These are phyloP conservation scores for Fusarium redolens DNA, from an alignment of 2,329 filamentous ascomycete species.

Conservation along the genomic window DNA sequence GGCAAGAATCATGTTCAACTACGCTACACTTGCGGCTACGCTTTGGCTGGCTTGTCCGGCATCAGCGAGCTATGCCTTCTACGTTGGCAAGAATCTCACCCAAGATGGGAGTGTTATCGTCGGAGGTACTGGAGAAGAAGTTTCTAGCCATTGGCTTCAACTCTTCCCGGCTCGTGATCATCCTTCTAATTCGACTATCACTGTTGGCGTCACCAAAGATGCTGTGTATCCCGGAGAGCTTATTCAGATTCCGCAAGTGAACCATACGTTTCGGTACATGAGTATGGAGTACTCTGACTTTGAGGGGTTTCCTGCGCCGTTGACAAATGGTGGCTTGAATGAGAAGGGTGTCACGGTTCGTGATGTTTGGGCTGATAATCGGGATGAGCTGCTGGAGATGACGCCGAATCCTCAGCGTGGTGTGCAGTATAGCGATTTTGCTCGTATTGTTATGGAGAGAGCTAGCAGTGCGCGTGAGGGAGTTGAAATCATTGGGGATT, in stretches of 20 bases:
- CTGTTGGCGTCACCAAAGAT: slow-evolving; percentile 38
- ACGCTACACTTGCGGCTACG: slow-evolving; percentile 9
- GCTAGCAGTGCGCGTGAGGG: slow-evolving; percentile 35
- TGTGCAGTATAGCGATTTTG: slow-evolving; percentile 41
- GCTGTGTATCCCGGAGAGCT: slow-evolving; percentile 37
- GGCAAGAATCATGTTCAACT: slow-evolving; percentile 12
- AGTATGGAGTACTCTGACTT: slow-evolving; percentile 44
- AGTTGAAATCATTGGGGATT: slow-evolving; percentile 30
- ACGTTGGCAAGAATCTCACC: slow-evolving; percentile 59
- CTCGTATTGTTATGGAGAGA: slow-evolving; percentile 41
- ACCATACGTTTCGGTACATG: slow-evolving; percentile 38
- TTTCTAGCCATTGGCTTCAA: slow-evolving; percentile 60
- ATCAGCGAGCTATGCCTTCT: slow-evolving; percentile 57
- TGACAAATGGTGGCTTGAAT: slow-evolving; percentile 39
- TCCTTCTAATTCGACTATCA: slow-evolving; percentile 54
- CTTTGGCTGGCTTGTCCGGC: slow-evolving; percentile 30
- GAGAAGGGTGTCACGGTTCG: slow-evolving; percentile 40
- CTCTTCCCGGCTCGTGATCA: slow-evolving; percentile 57
- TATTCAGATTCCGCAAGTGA: slow-evolving; percentile 38
- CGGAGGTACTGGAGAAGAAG: slow-evolving; percentile 60
- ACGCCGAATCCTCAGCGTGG: slow-evolving; percentile 37
- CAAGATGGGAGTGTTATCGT: slow-evolving; percentile 56
- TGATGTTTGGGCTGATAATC: slow-evolving; percentile 41
- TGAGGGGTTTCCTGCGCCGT: slow-evolving; percentile 36
- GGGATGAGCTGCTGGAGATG: slow-evolving; percentile 40